Evolutionary conservation across 78 protist species (phyloP).

Genomic region (Dictyostelium discoideum): DNA sequence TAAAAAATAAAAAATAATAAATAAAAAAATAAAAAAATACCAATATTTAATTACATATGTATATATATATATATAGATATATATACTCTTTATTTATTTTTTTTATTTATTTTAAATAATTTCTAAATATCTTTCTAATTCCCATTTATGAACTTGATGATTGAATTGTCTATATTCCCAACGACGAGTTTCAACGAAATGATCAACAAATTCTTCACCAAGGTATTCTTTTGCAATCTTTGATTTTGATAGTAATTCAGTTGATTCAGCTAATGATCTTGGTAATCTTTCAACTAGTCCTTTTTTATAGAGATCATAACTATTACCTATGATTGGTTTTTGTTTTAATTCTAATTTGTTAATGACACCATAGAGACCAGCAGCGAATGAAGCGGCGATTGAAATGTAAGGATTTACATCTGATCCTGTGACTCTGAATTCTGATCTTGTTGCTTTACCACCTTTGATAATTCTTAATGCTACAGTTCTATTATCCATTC

Average conservation of each 20-base stretch:
- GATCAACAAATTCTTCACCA: constrained; percentile 85
- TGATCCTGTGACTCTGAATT: constrained; percentile 71
- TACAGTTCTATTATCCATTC: constrained; percentile 72
- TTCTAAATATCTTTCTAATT: constrained; percentile 79
- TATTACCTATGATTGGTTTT: constrained; percentile 30
- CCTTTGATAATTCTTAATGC: constrained; percentile 68
- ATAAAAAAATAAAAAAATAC: not conserved
- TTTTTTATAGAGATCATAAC: constrained; percentile 44
- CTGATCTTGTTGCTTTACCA: constrained; percentile 69
- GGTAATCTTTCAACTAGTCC: constrained; percentile 56
- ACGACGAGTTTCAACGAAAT: constrained; percentile 70
- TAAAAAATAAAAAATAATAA: not conserved
- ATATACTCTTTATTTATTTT: not conserved
- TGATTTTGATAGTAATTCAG: constrained; percentile 50
- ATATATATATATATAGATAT: too few relatives aligned
- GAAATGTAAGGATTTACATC: constrained; percentile 81
- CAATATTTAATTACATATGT: too few relatives aligned
- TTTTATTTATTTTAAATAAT: constrained; percentile 32
- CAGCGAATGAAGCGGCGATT: constrained; percentile 80
- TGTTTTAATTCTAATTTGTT: constrained; percentile 49
- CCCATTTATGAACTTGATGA: constrained; percentile 80
- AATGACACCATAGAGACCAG: constrained; percentile 79
- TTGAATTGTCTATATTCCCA: constrained; percentile 81
- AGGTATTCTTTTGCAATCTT: constrained; percentile 59
- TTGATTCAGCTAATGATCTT: constrained; percentile 48